Conservation (phyloP, 164 flowering plant species). For the Taxillus chinensis region DNA sequence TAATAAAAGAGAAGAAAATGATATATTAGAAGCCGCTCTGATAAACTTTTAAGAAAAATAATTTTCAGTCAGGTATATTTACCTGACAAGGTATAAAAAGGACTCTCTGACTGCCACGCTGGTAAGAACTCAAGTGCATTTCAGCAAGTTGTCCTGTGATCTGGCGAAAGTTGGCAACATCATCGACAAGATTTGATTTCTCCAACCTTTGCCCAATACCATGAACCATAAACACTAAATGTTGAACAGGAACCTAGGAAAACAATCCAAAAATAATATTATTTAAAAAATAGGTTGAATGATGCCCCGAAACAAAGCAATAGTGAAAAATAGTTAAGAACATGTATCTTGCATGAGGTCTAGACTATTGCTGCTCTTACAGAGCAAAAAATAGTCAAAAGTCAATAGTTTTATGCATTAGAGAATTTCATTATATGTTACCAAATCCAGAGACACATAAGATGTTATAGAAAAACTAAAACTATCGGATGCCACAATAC, state of each 20-base stretch:
- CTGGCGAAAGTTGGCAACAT: conserved; percentile 81
- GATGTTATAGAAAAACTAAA: no score
- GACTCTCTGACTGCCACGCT: conserved; percentile 73
- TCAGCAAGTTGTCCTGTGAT: conserved; percentile 82
- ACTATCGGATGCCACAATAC: no score
- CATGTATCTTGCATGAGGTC: neutral
- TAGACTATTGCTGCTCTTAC: no score
- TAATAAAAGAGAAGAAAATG: no score
- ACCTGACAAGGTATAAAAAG: conserved; percentile 98
- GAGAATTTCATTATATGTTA: no score
- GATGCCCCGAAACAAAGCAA: no score
- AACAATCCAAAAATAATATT: conserved; percentile 1
- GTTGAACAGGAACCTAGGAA: conserved; percentile 85
- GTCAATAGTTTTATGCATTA: no score
- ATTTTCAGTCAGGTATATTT: neutral
- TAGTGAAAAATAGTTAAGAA: neutral
- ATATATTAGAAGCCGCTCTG: no score
- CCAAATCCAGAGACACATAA: no score
- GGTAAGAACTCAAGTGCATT: conserved; percentile 66
- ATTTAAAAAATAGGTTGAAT: neutral
- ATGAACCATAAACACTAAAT: conserved; percentile 97
- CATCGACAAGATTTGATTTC: conserved; percentile 96
- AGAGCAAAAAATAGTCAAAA: no score
- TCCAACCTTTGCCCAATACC: conserved; percentile 98
- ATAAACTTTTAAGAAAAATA: no score